Evolutionary conservation across 306 rosid genomes (phyloP), one percentile per base, ranked within the genome.

Genomic region (Gastrolobium villosum): DNA sequence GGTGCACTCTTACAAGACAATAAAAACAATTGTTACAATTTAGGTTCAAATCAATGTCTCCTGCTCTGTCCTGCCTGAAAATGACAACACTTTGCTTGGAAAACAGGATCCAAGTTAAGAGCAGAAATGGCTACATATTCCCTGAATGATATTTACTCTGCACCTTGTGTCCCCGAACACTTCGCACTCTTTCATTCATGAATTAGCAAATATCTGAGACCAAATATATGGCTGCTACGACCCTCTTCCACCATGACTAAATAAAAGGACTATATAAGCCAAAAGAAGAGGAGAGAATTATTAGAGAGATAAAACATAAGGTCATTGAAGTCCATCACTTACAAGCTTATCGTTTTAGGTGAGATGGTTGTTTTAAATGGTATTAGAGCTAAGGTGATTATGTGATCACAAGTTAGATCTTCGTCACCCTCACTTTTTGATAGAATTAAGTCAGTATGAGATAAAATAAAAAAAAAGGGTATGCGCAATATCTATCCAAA

Each of bases 1-100:
- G 39, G 74, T 20, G 81, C 59, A 54, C 74, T 77, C 45, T 62
- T 53, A 1, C 1, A 30, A 10, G 67, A 69, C 53, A 70, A 53
- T 55, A 39, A 61, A 76, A 54, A 76, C 72, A 82, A 75, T 61
- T 36, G 78, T 45, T 63, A 75, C 54, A 62, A 82, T 62, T 76
- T 53, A 44, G 86, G 74, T 82, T 77, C 86, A 77, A 82, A 82
- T 82, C 86, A 82, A 36, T 82, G 86, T 82, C 71, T 72, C 82
- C 82, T 71, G 80, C 63, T 81, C 56, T 81, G 76, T 74, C 65
- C 71, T 72, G 65, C 64, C 49, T 71, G 82, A 82, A 82, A 82
- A 77, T 44, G 86, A 82, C 86, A 72, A 57, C 65, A 44, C 35
- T 71, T 64, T 76, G 62, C 60, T 61, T 71, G 36, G 73, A 76